Percentiles rank a stretch among this genome's conserved stretches.
These are phyloP conservation scores for Pachyrhizus erosus DNA, from an alignment of 306 rosid species.

Conservation along the genomic window DNA sequence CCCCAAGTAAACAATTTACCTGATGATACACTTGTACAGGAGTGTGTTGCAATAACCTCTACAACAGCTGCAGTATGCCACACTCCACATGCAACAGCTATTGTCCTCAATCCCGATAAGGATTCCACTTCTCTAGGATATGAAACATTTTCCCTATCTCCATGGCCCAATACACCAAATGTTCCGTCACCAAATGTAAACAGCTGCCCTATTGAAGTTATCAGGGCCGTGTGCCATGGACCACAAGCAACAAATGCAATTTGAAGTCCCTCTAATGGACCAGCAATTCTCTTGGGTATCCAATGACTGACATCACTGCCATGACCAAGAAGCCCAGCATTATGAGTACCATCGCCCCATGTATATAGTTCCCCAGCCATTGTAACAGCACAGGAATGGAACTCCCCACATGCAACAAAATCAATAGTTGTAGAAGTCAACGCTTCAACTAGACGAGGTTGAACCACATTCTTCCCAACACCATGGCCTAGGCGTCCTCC, in stretches of 20 bases:
- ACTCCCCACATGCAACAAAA: slow-evolving; percentile 98
- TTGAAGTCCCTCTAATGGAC: slow-evolving; percentile 93
- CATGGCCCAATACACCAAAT: slow-evolving; percentile 96
- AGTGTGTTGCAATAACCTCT: slow-evolving; percentile 91
- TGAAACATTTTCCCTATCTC: slow-evolving; percentile 75
- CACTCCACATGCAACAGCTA: slow-evolving; percentile 97
- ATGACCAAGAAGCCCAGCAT: slow-evolving; percentile 98
- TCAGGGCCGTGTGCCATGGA: slow-evolving; percentile 97
- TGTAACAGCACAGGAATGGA: slow-evolving; percentile 96
- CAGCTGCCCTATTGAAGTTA: slow-evolving; percentile 84
- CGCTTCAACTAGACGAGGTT: slow-evolving; percentile 87
- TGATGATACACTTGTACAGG: slow-evolving; percentile 76
- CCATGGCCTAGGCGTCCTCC: slow-evolving; percentile 99
- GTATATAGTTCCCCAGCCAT: slow-evolving; percentile 91
- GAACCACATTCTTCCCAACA: slow-evolving; percentile 82
- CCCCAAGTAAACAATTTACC: slow-evolving; percentile 98
- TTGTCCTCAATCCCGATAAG: slow-evolving; percentile 81
- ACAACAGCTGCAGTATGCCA: slow-evolving; percentile 99
- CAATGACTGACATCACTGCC: slow-evolving; percentile 92
- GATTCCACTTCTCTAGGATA: slow-evolving; percentile 93
- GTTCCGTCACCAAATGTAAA: slow-evolving; percentile 99
- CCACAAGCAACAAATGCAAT: slow-evolving; percentile 96
- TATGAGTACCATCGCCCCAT: slow-evolving; percentile 98
- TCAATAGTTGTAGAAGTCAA: slow-evolving; percentile 72
- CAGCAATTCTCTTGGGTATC: slow-evolving; percentile 91